These are phyloP conservation scores for Naganishia albida DNA, from an alignment of 1,284 basidiomycete species.

Conservation along the genomic window DNA sequence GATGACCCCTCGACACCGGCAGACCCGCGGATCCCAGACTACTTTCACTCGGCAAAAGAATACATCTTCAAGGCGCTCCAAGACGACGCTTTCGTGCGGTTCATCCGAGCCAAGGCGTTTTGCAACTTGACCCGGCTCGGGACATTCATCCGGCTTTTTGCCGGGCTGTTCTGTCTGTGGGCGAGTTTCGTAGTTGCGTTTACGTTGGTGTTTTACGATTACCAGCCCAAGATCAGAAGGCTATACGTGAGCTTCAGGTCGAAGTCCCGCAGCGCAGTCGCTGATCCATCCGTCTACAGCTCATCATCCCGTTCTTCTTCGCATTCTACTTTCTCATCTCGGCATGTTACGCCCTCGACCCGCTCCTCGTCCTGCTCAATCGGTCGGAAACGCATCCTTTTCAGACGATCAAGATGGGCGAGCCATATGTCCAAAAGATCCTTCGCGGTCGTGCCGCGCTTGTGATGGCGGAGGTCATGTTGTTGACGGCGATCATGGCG, in stretches of 20 bases:
- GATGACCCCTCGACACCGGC: conserved; percentile 56
- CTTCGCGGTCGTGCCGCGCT: conserved; percentile 75
- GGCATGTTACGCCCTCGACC: conserved; percentile 32
- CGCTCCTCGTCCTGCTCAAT: conserved; percentile 30
- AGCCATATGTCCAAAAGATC: conserved; percentile 88
- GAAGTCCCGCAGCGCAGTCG: no score
- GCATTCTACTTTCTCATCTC: conserved; percentile 55
- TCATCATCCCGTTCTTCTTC: conserved; percentile 91
- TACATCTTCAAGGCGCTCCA: conserved; percentile 97
- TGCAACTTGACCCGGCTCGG: conserved; percentile 92
- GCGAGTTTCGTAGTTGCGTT: conserved; percentile 85
- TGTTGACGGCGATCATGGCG: conserved; percentile 32
- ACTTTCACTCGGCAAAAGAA: conserved; percentile 96
- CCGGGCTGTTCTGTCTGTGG: conserved; percentile 87
- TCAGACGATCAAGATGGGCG: conserved; percentile 81
- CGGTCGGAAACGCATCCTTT: conserved; percentile 69
- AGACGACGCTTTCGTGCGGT: conserved; percentile 94
- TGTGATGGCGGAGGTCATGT: conserved; percentile 26
- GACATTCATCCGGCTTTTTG: conserved; percentile 76
- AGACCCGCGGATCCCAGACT: conserved; percentile 89
- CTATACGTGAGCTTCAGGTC: conserved; percentile 79
- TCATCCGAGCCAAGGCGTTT: conserved; percentile 93
- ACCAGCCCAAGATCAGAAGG: conserved; percentile 80
- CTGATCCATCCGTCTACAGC: conserved; percentile 56
- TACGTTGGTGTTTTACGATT: conserved; percentile 89